Evolutionary conservation across 1,284 basidiomycete genomes (phyloP).

Genomic region (Farysia itapuensis): DNA sequence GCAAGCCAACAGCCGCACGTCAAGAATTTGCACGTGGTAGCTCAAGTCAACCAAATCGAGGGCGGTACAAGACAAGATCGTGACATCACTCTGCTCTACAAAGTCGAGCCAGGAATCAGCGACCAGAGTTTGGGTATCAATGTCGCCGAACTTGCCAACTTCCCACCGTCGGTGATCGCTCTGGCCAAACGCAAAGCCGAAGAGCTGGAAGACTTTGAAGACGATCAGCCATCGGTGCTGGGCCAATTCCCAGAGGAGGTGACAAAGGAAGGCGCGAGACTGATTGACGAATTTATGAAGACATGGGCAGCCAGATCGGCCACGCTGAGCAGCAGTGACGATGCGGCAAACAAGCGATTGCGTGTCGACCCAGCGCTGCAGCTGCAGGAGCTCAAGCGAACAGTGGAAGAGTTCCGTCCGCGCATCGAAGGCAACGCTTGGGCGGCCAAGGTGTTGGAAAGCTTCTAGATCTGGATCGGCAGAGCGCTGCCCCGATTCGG

Average conservation of each 20-base stretch:
- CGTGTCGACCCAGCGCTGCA: slow-evolving; percentile 64
- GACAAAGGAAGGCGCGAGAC: slow-evolving; percentile 74
- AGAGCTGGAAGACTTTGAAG: slow-evolving; percentile 88
- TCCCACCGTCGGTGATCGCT: slow-evolving; percentile 89
- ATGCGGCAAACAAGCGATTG: slow-evolving; percentile 11
- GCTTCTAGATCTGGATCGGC: too few species aligned
- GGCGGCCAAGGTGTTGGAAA: slow-evolving; percentile 69
- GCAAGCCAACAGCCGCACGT: slow-evolving; percentile 84
- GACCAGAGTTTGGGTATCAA: slow-evolving; percentile 99
- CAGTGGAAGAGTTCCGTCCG: slow-evolving; percentile 70
- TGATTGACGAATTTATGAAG: slow-evolving; percentile 77
- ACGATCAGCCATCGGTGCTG: slow-evolving; percentile 14
- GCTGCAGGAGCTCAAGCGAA: slow-evolving; percentile 69
- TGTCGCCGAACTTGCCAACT: slow-evolving; percentile 92
- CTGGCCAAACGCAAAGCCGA: slow-evolving; percentile 93
- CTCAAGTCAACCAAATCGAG: slow-evolving; percentile 72
- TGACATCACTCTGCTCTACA: slow-evolving; percentile 78
- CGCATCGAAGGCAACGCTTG: slow-evolving; percentile 76
- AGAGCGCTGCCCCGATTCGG: too few species aligned
- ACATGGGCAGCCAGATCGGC: slow-evolving; percentile 67
- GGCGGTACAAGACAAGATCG: slow-evolving; percentile 66
- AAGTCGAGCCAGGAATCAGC: slow-evolving; percentile 71
- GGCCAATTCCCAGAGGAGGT: slow-evolving; percentile 63
- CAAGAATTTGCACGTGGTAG: slow-evolving; percentile 92
- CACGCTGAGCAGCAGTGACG: slow-evolving; percentile 57